A percentile compares a stretch with the other conserved stretches of the same genome.
Conservation (phyloP, 2,329 filamentous ascomycete genomes). For the Dactylellina parvicollis region DNA sequence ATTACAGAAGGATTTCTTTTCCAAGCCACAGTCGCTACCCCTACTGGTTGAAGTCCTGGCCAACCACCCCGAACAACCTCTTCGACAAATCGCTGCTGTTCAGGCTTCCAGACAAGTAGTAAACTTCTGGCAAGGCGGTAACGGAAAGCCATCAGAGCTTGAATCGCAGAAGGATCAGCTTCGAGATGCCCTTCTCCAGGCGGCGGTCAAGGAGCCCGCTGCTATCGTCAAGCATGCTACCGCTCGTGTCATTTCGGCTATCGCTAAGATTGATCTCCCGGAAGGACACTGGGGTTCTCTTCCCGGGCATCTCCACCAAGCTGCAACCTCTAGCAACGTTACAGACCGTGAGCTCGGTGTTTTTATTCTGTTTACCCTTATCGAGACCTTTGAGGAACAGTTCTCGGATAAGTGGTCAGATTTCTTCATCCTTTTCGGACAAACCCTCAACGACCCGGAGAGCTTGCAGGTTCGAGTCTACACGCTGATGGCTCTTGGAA, state of each 20-base stretch:
- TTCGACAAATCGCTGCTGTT: constrained; percentile 90
- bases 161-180: constrained; percentile 78
- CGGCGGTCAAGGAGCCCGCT: constrained; percentile 80
- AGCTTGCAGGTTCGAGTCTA: constrained; percentile 94
- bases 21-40: constrained; percentile 81
- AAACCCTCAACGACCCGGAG: constrained; percentile 88
- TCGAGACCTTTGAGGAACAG: constrained; percentile 85
- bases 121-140: constrained; percentile 77
- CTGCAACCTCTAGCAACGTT: constrained; percentile 77
- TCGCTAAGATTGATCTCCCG: constrained; percentile 85
- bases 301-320: constrained; percentile 79
- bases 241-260: constrained; percentile 84
- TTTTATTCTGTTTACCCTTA: constrained; percentile 90
- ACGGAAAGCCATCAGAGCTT: constrained; percentile 66
- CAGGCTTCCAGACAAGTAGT: constrained; percentile 83
- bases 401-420: constrained; percentile 83
- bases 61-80: constrained; percentile 75
- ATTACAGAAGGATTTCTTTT: constrained; percentile 93
- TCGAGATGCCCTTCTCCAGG: constrained; percentile 82
- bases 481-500: constrained; percentile 88
- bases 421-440: constrained; percentile 83
- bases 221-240: constrained; percentile 83
- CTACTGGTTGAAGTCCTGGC: constrained; percentile 88
- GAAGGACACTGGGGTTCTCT: constrained; percentile 87
- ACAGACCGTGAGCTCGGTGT: constrained; percentile 88